Evolutionary conservation across 331 rosid species (phyloP).

Genomic region (Ulmus americana): DNA sequence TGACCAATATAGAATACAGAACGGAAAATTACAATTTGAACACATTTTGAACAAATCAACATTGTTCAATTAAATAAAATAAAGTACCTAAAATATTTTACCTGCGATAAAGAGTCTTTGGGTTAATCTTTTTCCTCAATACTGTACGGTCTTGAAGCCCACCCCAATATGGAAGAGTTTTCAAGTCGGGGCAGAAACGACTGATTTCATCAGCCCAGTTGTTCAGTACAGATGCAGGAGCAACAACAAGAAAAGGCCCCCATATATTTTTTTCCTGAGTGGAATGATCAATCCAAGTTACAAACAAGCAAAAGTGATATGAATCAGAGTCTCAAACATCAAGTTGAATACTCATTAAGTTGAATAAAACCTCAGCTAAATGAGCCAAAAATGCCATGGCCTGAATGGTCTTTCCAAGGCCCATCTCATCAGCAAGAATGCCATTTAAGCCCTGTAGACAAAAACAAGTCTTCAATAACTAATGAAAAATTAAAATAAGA

Average conservation of each 20-base stretch:
- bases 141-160: slow-evolving; percentile 75
- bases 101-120: slow-evolving; percentile 92
- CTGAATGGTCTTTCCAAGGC: slow-evolving; percentile 97
- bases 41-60: background rate
- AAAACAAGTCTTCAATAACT: slow-evolving; percentile 11
- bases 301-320: background rate
- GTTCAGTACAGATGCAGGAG: slow-evolving; percentile 94
- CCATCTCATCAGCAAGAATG: slow-evolving; percentile 99
- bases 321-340: slow-evolving; percentile 14
- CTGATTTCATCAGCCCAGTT: slow-evolving; percentile 98
- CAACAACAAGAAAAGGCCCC: slow-evolving; percentile 98
- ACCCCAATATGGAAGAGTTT: slow-evolving; percentile 95
- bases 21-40: background rate
- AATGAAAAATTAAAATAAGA: background rate
- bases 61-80: background rate
- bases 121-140: slow-evolving; percentile 79
- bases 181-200: slow-evolving; percentile 92
- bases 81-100: slow-evolving; percentile 24
- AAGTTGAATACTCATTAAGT: slow-evolving; percentile 10
- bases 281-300: slow-evolving; percentile 20
- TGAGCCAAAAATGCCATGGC: slow-evolving; percentile 98
- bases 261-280: slow-evolving; percentile 94
- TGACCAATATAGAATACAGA: background rate
- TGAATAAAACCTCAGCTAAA: slow-evolving; percentile 69
- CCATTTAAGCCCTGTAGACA: slow-evolving; percentile 84